phyloP scores from a whole-genome alignment of 2,329 filamentous ascomycete species.

The Colletotrichum godetiae region DNA sequence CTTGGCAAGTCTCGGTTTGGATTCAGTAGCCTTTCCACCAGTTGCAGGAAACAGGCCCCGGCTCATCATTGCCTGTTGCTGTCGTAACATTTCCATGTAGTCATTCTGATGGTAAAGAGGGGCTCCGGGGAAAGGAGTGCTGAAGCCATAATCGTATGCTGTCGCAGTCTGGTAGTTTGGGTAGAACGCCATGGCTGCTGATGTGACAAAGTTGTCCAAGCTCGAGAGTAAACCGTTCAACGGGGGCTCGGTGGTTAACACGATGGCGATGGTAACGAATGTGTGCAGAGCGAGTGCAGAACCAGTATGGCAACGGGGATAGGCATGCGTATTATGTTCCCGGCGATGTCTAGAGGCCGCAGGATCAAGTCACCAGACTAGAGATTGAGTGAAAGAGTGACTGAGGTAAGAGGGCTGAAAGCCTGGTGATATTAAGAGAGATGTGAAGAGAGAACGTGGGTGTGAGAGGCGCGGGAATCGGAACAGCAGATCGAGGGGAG shows the following conservation, averaged over 20 bases:
- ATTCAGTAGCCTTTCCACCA: slow-evolving; percentile 52
- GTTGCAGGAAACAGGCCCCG: slow-evolving; percentile 11
- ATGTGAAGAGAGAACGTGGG: slow-evolving; percentile 42
- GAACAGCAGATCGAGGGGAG: slow-evolving; percentile 37
- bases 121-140: slow-evolving; percentile 5
- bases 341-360: slow-evolving; percentile 14
- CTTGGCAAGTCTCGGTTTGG: slow-evolving; percentile 66
- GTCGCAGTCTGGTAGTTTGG: slow-evolving; percentile 18
- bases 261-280: slow-evolving; percentile 1
- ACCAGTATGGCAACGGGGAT: background rate
- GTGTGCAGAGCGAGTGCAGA: slow-evolving; percentile 5
- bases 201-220: background rate
- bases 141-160: slow-evolving; percentile 29
- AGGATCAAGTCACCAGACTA: background rate
- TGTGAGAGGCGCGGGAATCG: slow-evolving; percentile 38
- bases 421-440: slow-evolving; percentile 36
- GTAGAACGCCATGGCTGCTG: slow-evolving; percentile 32
- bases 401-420: slow-evolving; percentile 35
- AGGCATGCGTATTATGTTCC: slow-evolving; percentile 7
- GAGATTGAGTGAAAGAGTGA: slow-evolving; percentile 34
- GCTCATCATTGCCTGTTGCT: slow-evolving; percentile 36
- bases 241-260: background rate
- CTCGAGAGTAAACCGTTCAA: background rate
- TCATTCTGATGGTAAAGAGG: slow-evolving; percentile 27
- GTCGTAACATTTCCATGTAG: slow-evolving; percentile 13